phyloP scores from a whole-genome alignment of 2,329 filamentous ascomycete genomes.

The Microdochium bolleyi region DNA sequence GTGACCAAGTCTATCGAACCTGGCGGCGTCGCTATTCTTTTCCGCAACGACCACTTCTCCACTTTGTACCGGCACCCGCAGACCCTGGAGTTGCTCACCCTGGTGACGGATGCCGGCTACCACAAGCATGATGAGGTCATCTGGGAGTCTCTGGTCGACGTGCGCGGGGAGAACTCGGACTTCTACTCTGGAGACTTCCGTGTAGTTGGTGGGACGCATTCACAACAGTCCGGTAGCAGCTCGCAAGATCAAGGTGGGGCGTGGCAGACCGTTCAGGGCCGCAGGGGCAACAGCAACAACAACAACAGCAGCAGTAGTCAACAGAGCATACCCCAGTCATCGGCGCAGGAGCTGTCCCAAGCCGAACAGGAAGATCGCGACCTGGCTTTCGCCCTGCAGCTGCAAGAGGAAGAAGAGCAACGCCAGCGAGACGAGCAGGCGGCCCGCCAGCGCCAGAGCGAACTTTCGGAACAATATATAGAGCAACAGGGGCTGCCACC shows the following conservation, averaged over 20 bases:
- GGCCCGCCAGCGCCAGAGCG: conserved; percentile 56
- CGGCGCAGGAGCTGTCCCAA: conserved; percentile 24
- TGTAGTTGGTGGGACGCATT: conserved; percentile 57
- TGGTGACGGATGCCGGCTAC: conserved; percentile 93
- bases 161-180: conserved; percentile 74
- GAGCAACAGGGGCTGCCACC: conserved; percentile 46
- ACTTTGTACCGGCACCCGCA: conserved; percentile 85
- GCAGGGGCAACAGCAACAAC: conserved; percentile 16
- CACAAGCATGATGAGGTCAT: conserved; percentile 82
- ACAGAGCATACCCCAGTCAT: conserved; percentile 5
- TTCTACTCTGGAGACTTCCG: conserved; percentile 89
- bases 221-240: conserved; percentile 7
- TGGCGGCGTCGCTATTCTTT: conserved; percentile 81
- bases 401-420: conserved; percentile 91
- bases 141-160: conserved; percentile 88
- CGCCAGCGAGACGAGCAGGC: conserved; percentile 56
- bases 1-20: conserved; percentile 64
- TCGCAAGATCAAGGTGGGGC: conserved; percentile 20
- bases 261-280: conserved; percentile 49
- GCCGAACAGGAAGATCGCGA: conserved; percentile 75
- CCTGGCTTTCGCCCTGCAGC: conserved; percentile 78
- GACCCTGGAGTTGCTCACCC: conserved; percentile 65
- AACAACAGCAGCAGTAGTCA: conserved; percentile 14
- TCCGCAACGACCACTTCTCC: conserved; percentile 95
- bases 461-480: conserved; percentile 63